Evolutionary conservation across 306 rosid species (phyloP), one percentile per base, ranked within the genome.

Genomic region (Rubus parviflorus): DNA sequence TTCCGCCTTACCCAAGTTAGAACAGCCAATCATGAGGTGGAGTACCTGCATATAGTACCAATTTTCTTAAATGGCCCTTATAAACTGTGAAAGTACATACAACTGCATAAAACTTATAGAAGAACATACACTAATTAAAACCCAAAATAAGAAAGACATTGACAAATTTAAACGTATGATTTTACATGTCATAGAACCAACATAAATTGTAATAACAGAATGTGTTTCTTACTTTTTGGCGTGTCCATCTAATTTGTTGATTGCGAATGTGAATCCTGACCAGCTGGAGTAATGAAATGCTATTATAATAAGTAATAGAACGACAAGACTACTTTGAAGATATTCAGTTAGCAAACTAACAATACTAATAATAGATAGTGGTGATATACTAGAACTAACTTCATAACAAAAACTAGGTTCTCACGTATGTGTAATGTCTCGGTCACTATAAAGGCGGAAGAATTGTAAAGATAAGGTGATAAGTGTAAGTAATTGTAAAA

Each of bases 11-110:
- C 96, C 96, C 68, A 83, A 79, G 86, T 84, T 90, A 80, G 93
- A 88, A 77, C 87, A 76, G 75, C 89, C 88, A 20, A 90, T 66
- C 91, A 90, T 76, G 74, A 90, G 79, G 83, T 88, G 93, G 49
- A 90, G 87, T 43, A 85, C 96, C 96, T 90, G 90, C 87, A 84
- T 56, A 79, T 74, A 51, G 52, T 52, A 68, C 5, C 69, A 76
- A 40, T 30, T 54, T 70, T 12, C 66, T 78, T 68, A 83, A 61
- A 71, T 43, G 48, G 41, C 40, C 70, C 15, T 42, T 41, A 52
- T 67, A 5, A 61, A 68, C 51, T 25, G 81, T 60, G 45, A 30
- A 48, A 66, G 23, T 42, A 20, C 47, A 76, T 46, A 38, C 8
- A 49, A 17, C 48, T 61, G 35, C 35, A 30, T 30, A 30, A 30